Evolutionary conservation across 2,329 filamentous ascomycete species (phyloP), one percentile per base, ranked within the genome.

Genomic region (Delphinella strobiligena): DNA sequence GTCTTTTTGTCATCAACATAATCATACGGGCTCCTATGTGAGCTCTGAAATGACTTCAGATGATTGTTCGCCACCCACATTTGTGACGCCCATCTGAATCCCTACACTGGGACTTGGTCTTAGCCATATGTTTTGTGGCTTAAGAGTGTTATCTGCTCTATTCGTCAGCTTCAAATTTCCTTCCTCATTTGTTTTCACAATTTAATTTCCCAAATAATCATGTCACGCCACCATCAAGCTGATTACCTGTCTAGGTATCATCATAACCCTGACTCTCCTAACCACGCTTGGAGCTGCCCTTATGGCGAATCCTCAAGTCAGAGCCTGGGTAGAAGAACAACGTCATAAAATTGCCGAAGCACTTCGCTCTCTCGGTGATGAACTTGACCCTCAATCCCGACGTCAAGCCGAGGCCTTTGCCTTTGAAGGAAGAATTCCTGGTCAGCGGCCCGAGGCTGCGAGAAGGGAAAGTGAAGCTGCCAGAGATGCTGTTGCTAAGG

Each of bases 241-340:
- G n/a, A n/a, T n/a, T n/a, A n/a, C n/a, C n/a, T n/a, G n/a, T n/a
- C 22, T 55, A 79, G 75, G 75, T 52, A 67, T 78, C 47, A 72
- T 80, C 46, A 70, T 80, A 48, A 73, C 72, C 35, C 68, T 76
- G 46, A 71, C 71, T 32, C 66, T 79, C 31, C 62, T 79, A 41
- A 68, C 78, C 38, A 75, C 75, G 44, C 74, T 76, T 14, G 71
- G 74, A 10, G 67, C 78, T 37, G 75, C 75, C 38, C 68, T 77
- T 34, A 77, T 78, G 56, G 72, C 80, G 54, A 77, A 71, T 31
- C 75, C 75, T 1, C 70, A 78, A 52, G 66, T 80, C 43, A 66
- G 73, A 55, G 64, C 69, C 67, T 80, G 75, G 75, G 59, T 80
- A 38, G 67, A 75, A 41, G 66, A 71, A 41, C 74, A 72, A 40